phyloP scores from a whole-genome alignment of 164 flowering plant genomes.

The Vitis rupestris region DNA sequence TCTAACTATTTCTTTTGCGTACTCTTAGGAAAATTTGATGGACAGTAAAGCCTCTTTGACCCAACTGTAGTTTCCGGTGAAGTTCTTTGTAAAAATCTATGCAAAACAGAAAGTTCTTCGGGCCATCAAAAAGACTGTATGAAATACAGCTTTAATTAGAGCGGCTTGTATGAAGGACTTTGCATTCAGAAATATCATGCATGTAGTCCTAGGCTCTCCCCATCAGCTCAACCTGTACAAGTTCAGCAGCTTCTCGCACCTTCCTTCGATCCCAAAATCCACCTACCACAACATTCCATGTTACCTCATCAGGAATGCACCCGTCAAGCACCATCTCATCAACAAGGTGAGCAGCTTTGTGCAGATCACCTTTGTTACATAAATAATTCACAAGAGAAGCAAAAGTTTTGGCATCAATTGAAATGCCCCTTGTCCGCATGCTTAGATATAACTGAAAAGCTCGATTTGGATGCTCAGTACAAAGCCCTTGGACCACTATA shows the following conservation, averaged over 20 bases:
- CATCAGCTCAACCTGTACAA: conserved; percentile 26
- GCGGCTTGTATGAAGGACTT: too few species aligned
- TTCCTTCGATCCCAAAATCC: conserved; percentile 60
- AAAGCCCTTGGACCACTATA: conserved; percentile 70
- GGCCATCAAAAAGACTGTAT: too few species aligned
- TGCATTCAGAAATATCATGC: too few species aligned
- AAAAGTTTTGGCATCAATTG: conserved; percentile 45
- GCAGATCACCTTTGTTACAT: conserved; percentile 64
- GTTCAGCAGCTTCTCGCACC: conserved; percentile 58
- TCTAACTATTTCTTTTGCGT: too few species aligned
- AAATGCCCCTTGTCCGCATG: conserved; percentile 70
- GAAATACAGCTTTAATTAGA: too few species aligned
- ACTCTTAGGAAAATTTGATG: too few species aligned
- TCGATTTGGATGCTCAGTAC: conserved; percentile 37
- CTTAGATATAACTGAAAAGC: conserved; percentile 69
- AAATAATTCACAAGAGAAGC: conserved; percentile 45
- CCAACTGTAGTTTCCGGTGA: too few species aligned
- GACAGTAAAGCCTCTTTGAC: too few species aligned
- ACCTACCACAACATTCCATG: conserved; percentile 53
- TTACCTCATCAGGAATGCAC: conserved; percentile 57
- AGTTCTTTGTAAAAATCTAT: too few species aligned
- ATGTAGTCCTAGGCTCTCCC: background rate
- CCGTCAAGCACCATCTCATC: conserved; percentile 83
- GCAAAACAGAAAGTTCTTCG: too few species aligned
- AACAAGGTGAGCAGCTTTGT: conserved; percentile 58